These are phyloP conservation scores for Penicillium parvum DNA, from an alignment of 495 filamentous ascomycete genomes.

Conservation along the genomic window DNA sequence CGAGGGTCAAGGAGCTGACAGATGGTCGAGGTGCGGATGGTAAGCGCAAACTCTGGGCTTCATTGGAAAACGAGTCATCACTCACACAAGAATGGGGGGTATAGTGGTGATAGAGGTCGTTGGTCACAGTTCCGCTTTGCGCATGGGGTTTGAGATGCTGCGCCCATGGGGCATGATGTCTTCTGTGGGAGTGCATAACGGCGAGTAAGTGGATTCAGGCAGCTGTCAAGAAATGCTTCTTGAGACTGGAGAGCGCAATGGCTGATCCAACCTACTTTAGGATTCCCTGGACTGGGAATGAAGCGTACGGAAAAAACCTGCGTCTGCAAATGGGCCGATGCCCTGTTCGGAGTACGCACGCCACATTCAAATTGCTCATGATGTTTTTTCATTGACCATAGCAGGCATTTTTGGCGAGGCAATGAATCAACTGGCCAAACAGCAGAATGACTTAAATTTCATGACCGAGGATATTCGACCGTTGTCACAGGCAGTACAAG, in stretches of 20 bases:
- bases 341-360: slow-evolving; percentile 54
- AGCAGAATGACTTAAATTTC: slow-evolving; percentile 31
- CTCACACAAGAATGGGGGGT: no score
- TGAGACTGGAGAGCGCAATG: no score
- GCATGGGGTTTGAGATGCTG: slow-evolving; percentile 76
- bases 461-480: slow-evolving; percentile 37
- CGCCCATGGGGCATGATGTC: slow-evolving; percentile 79
- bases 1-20: slow-evolving; percentile 66
- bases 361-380: no score
- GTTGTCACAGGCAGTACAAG: slow-evolving; percentile 32
- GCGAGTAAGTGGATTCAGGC: no score
- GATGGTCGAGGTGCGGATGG: slow-evolving; percentile 79
- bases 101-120: slow-evolving; percentile 87
- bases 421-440: slow-evolving; percentile 60
- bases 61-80: no score
- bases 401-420: slow-evolving; percentile 50
- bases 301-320: slow-evolving; percentile 88
- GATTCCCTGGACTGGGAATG: slow-evolving; percentile 80
- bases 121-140: slow-evolving; percentile 69
- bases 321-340: slow-evolving; percentile 87
- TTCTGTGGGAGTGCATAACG: slow-evolving; percentile 86
- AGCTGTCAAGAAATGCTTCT: no score
- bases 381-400: slow-evolving; percentile 1
- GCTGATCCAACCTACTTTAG: no score
- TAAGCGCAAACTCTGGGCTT: no score